A percentile compares a stretch with the other conserved stretches of the same genome.
Conservation (phyloP, 257 asterid genomes). For the Forsythia suspensa region DNA sequence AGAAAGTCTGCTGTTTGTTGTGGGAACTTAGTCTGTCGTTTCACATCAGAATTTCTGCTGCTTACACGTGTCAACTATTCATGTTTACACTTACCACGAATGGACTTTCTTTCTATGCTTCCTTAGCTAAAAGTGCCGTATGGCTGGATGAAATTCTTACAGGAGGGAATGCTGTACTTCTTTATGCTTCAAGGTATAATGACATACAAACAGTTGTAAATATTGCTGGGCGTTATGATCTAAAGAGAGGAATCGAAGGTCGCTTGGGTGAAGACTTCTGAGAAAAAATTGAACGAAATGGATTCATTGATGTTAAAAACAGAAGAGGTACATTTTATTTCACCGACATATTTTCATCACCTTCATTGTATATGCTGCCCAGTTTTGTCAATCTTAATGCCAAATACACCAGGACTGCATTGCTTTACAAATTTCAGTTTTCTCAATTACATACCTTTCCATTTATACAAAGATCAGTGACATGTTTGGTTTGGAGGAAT, state of each 20-base stretch:
- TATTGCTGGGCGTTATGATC: conserved; percentile 80
- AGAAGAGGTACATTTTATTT: conserved; percentile 49
- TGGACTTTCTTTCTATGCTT: neutral
- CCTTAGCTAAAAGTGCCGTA: conserved; percentile 3
- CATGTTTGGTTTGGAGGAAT: neutral
- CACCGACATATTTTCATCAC: neutral
- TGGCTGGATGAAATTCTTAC: conserved; percentile 21
- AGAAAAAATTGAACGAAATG: conserved; percentile 53
- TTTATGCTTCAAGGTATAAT: conserved; percentile 68
- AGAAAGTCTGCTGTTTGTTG: neutral
- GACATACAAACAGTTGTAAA: conserved; percentile 55
- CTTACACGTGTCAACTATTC: neutral
- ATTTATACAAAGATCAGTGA: neutral
- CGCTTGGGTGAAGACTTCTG: conserved; percentile 75
- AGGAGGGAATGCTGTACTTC: conserved; percentile 95
- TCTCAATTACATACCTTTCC: neutral
- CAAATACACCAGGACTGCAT: neutral
- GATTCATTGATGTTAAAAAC: conserved; percentile 70
- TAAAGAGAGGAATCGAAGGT: conserved; percentile 78
- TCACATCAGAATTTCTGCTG: neutral
- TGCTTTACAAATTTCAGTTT: neutral
- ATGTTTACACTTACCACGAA: neutral
- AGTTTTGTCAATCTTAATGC: neutral
- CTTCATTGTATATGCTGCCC: neutral
- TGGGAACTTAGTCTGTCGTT: no score